phyloP scores from a whole-genome alignment of 1,139 yeast species.

The Suhomyces terraborum region DNA sequence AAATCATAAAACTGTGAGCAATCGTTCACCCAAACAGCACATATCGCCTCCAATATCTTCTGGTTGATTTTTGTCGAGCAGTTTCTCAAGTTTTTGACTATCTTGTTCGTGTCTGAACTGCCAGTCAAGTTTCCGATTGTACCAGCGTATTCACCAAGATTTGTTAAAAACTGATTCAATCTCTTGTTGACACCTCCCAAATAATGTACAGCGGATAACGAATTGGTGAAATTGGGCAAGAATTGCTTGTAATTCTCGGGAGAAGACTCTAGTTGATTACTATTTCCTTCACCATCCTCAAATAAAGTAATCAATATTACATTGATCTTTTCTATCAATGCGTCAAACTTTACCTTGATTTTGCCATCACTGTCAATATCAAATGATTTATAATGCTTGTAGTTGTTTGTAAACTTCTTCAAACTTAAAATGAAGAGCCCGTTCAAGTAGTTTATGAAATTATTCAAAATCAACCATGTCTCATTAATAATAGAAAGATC shows the following conservation, averaged over 20 bases:
- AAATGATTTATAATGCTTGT: slow-evolving; percentile 34
- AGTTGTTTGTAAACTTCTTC: slow-evolving; percentile 41
- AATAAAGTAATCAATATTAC: slow-evolving; percentile 34
- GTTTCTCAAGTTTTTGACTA: slow-evolving; percentile 37
- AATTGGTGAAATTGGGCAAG: slow-evolving; percentile 46
- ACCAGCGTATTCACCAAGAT: slow-evolving; percentile 37
- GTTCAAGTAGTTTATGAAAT: slow-evolving; percentile 39
- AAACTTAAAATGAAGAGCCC: slow-evolving; percentile 35
- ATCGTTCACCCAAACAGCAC: slow-evolving; percentile 52
- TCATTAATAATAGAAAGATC: slow-evolving; percentile 49
- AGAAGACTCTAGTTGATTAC: slow-evolving; percentile 38
- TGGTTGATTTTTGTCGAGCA: slow-evolving; percentile 40
- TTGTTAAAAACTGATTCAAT: slow-evolving; percentile 35
- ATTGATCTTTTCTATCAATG: slow-evolving; percentile 30
- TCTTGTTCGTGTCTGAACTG: slow-evolving; percentile 40
- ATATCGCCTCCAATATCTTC: slow-evolving; percentile 44
- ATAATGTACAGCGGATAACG: slow-evolving; percentile 44
- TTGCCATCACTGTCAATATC: slow-evolving; percentile 36
- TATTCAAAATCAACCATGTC: slow-evolving; percentile 46
- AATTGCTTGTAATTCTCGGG: slow-evolving; percentile 42
- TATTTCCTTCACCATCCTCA: slow-evolving; percentile 29
- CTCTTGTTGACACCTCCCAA: slow-evolving; percentile 34
- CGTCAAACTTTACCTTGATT: slow-evolving; percentile 31
- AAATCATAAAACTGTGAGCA: slow-evolving; percentile 49
- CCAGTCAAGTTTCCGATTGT: slow-evolving; percentile 38